A percentile compares a stretch with the other conserved stretches of the same genome.
phyloP scores from a whole-genome alignment of 1,284 basidiomycete species.

The Stygiomarasmius scandens region DNA sequence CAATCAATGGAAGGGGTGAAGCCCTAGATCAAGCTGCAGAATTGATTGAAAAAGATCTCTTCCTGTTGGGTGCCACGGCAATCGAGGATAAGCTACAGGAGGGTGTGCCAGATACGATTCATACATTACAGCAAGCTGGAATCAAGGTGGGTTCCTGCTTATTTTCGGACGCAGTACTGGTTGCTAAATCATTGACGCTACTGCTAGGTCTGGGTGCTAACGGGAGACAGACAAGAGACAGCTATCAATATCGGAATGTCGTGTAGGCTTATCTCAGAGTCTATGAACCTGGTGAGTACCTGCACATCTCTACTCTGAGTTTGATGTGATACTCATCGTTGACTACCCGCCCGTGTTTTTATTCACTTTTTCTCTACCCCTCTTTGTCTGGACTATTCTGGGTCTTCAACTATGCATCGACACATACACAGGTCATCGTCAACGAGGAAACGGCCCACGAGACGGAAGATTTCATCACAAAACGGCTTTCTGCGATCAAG shows the following conservation, averaged over 20 bases:
- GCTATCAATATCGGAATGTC: constrained; percentile 99
- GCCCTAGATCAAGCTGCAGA: constrained; percentile 95
- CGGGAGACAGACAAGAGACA: constrained; percentile 97
- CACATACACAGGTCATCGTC: constrained; percentile 79
- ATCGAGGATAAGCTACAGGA: constrained; percentile 99
- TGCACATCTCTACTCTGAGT: neutral
- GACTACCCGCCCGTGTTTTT: neutral
- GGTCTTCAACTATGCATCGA: no score
- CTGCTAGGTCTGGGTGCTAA: constrained; percentile 92
- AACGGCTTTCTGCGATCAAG: constrained; percentile 89
- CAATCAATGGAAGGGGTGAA: constrained; percentile 91
- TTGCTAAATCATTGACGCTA: neutral
- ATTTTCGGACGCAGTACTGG: neutral
- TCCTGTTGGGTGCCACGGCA: constrained; percentile 93
- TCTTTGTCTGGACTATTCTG: no score
- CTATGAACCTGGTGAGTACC: constrained; percentile 88
- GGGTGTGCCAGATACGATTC: constrained; percentile 97
- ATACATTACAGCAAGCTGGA: constrained; percentile 95
- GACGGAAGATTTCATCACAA: constrained; percentile 86
- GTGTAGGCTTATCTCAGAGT: constrained; percentile 95
- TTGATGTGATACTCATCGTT: constrained; percentile 3
- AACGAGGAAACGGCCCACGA: constrained; percentile 88
- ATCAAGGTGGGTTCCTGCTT: constrained; percentile 71
- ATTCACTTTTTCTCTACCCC: no score
- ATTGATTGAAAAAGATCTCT: constrained; percentile 92